Percentiles rank a stretch among this genome's conserved stretches.
These are phyloP conservation scores for Venturiaceae sp. DNA, from an alignment of 2,329 filamentous ascomycete genomes.

Conservation along the genomic window DNA sequence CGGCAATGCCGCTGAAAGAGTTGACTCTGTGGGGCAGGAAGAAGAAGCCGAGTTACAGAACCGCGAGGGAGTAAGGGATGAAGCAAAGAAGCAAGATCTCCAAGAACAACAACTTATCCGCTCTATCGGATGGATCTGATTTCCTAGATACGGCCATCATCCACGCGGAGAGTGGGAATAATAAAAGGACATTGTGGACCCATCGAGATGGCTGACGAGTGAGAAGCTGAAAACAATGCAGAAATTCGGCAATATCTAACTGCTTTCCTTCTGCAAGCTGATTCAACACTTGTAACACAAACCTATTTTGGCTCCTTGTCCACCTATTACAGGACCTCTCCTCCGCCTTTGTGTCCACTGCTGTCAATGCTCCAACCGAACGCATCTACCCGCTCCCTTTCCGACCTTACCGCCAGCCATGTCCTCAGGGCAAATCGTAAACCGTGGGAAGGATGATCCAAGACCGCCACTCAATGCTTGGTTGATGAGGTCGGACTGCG, in stretches of 20 bases:
- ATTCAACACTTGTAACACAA: background rate
- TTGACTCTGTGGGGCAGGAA: background rate
- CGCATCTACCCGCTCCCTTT: background rate
- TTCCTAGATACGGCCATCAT: background rate
- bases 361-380: background rate
- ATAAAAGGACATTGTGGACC: background rate
- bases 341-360: background rate
- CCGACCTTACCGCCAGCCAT: background rate
- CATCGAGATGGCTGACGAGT: background rate
- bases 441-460: background rate
- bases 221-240: background rate
- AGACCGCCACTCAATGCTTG: background rate
- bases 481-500: background rate
- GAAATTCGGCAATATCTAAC: background rate
- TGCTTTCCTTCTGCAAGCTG: background rate
- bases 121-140: background rate
- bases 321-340: background rate
- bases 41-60: background rate
- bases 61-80: background rate
- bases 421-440: background rate
- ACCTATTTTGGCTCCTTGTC: background rate
- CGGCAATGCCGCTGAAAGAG: too few relatives aligned
- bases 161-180: background rate
- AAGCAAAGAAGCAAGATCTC: background rate
- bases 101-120: background rate